A percentile compares a stretch with the other conserved stretches of the same genome.
phyloP scores from a whole-genome alignment of 148 eudicot species.

The Vaccinium darrowii region DNA sequence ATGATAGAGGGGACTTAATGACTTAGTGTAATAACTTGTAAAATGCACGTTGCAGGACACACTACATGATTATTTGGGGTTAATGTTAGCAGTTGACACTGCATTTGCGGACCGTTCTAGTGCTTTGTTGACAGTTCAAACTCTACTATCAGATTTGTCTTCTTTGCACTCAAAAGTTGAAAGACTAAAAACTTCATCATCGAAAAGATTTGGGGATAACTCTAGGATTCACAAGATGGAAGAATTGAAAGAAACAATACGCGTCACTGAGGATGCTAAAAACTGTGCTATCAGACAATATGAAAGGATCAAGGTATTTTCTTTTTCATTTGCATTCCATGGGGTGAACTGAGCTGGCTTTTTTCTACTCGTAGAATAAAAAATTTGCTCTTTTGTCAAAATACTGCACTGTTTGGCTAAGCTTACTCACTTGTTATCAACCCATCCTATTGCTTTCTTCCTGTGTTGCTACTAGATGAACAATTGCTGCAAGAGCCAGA shows the following conservation, averaged over 20 bases:
- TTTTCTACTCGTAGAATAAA: no score
- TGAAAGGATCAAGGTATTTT: conserved; percentile 83
- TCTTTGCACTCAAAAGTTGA: conserved; percentile 58
- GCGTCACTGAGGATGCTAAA: conserved; percentile 85
- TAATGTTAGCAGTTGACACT: conserved; percentile 69
- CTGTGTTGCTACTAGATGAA: neutral
- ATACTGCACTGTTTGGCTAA: conserved; percentile 5
- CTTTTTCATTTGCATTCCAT: neutral
- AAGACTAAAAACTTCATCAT: conserved; percentile 66
- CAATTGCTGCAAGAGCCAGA: neutral
- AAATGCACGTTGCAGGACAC: conserved; percentile 58
- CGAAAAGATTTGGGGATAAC: conserved; percentile 68
- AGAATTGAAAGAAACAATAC: conserved; percentile 71
- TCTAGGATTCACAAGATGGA: conserved; percentile 59
- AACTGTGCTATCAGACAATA: conserved; percentile 76
- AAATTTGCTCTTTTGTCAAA: neutral
- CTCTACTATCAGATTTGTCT: conserved; percentile 77
- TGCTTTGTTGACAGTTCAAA: conserved; percentile 92
- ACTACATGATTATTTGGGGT: conserved; percentile 81
- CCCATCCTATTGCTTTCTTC: neutral
- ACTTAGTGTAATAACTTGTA: neutral
- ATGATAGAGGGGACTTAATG: neutral
- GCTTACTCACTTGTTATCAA: neutral
- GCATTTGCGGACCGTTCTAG: conserved; percentile 89
- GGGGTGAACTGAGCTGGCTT: conserved; percentile 4